Evolutionary conservation across 768 basidiomycete species (phyloP).

Genomic region (Phaeolepiota aurea): DNA sequence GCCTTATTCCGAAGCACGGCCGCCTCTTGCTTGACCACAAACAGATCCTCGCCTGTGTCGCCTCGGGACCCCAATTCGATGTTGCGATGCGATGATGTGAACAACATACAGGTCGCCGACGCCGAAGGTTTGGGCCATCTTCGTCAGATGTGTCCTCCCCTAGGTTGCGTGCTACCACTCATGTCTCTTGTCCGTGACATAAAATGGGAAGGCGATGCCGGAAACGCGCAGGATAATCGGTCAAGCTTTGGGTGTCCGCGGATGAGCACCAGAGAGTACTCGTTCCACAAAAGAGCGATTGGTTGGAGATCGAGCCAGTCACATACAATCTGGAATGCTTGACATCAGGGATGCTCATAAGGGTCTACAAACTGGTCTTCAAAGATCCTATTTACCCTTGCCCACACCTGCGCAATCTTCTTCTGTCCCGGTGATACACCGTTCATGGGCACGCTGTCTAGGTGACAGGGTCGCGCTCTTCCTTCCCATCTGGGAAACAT

Average conservation of each 20-base stretch:
- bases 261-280: constrained; percentile 40
- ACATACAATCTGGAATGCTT: constrained; percentile 22
- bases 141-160: constrained; percentile 14
- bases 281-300: constrained; percentile 27
- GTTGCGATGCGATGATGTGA: constrained; percentile 10
- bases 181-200: constrained; percentile 5
- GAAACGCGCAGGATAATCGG: constrained; percentile 34
- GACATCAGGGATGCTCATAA: constrained; percentile 1
- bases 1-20: constrained; percentile 16
- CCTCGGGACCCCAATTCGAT: constrained; percentile 43
- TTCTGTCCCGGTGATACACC: constrained; percentile 7
- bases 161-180: constrained; percentile 9
- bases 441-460: background rate
- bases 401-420: constrained; percentile 17
- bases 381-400: constrained; percentile 15
- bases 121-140: constrained; percentile 9
- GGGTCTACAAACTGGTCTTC: constrained; percentile 17
- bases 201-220: constrained; percentile 38
- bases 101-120: constrained; percentile 18
- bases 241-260: constrained; percentile 10
- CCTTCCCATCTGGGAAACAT: constrained; percentile 11
- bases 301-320: constrained; percentile 27
- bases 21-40: constrained; percentile 16
- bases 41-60: constrained; percentile 40
- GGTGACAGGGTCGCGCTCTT: constrained; percentile 2